Evolutionary conservation across 176 grass and related monocot species (phyloP), one percentile per base, ranked within the genome.

Genomic region (Rhynchospora pubera): DNA sequence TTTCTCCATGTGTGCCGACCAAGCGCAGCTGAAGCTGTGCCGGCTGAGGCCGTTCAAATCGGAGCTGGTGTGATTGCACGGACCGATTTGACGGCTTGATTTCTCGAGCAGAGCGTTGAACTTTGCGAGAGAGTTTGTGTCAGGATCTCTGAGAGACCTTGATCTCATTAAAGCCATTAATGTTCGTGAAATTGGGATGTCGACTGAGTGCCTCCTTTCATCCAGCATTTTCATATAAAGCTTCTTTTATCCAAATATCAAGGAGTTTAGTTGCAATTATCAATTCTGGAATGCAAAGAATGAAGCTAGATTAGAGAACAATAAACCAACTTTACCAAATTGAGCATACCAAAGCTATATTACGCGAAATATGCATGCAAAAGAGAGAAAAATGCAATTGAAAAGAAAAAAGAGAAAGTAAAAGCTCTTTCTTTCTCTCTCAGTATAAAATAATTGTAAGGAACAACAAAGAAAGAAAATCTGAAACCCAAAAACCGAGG

Each of bases 101-200:
- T 90, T 94, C 63, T 92, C 93, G 1, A 93, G 88, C 0, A 93
- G 85, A 18, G 76, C 60, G 63, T 83, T 71, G 83, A 91, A 92
- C 83, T 97, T 97, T 70, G 89, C 86, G 52, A 97, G 88, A 1
- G 94, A 97, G 83, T 91, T 97, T 47, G 94, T 94, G 79, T 97
- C 94, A 21, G 94, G 94, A 84, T 97, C 94, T 88, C 94, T 89
- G 72, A 97, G 84, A 47, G 94, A 97, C 83, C 94, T 93, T 61
- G 90, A 93, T 87, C 91, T 83, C 94, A 86, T 94, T 61, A 97
- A 84, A 14, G 94, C 90, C 80, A 92, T 74, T 56, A 97, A 82
- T 51, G 91, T 91, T 86, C 91, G 81, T 1, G 94, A 97, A 69
- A 97, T 89, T 1, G 94, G 94, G 23, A 97, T 94, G 83, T 97